Evolutionary conservation across 768 basidiomycete species (phyloP).

Genomic region (Lenzites betulinus): DNA sequence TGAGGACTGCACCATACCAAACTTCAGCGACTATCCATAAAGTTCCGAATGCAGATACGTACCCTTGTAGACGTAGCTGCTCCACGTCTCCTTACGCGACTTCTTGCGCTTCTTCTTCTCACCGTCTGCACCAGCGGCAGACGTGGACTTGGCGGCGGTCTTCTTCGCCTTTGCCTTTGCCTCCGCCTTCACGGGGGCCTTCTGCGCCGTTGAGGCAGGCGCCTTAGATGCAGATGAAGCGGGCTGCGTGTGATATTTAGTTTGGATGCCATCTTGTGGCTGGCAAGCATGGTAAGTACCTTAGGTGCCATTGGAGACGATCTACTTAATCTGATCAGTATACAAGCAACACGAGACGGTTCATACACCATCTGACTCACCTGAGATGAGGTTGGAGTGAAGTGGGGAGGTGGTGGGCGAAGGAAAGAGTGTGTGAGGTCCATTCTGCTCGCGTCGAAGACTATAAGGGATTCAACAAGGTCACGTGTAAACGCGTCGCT

Average conservation of each 20-base stretch:
- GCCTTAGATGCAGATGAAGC: slow-evolving; percentile 61
- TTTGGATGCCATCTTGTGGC: neutral
- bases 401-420: slow-evolving; percentile 24
- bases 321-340: slow-evolving; percentile 9
- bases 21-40: neutral
- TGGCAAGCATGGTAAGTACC: slow-evolving; percentile 21
- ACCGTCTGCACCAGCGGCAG: slow-evolving; percentile 51
- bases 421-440: slow-evolving; percentile 21
- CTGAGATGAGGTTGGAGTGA: slow-evolving; percentile 10
- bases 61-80: slow-evolving; percentile 87
- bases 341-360: neutral
- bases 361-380: slow-evolving; percentile 7
- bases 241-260: slow-evolving; percentile 31
- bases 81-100: slow-evolving; percentile 80
- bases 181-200: slow-evolving; percentile 41
- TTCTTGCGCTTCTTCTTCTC: slow-evolving; percentile 81
- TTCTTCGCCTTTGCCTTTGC: slow-evolving; percentile 43
- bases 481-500: slow-evolving; percentile 28
- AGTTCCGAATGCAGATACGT: slow-evolving; percentile 16
- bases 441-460: slow-evolving; percentile 17
- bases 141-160: slow-evolving; percentile 57
- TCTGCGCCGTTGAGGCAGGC: slow-evolving; percentile 47
- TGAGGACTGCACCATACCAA: slow-evolving; percentile 55
- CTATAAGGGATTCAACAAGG: slow-evolving; percentile 27
- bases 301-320: slow-evolving; percentile 32